phyloP scores from a whole-genome alignment of 2,329 filamentous ascomycete species.

The Dryadomyces quercus-mongolicae region DNA sequence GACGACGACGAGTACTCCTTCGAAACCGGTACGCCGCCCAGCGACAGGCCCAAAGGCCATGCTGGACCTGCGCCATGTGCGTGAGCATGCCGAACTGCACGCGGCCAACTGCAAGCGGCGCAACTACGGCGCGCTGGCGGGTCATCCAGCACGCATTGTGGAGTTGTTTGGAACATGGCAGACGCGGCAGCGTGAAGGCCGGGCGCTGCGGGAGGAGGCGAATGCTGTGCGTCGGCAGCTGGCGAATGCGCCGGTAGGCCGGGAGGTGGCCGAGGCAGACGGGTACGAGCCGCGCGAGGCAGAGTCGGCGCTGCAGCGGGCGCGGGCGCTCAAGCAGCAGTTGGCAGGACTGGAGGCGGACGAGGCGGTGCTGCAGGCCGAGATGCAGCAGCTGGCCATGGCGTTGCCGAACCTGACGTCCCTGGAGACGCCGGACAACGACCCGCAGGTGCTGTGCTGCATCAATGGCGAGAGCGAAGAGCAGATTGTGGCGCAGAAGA shows the following conservation, averaged over 20 bases:
- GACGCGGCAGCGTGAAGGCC: conserved; percentile 45
- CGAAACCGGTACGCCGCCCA: not conserved
- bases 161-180: conserved; percentile 46
- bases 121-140: conserved; percentile 56
- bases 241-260: conserved; percentile 36
- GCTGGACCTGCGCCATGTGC: conserved; percentile 82
- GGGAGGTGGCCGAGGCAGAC: conserved; percentile 24
- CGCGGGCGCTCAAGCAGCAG: conserved; percentile 49
- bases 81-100: conserved; percentile 70
- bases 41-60: conserved; percentile 64
- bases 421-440: conserved; percentile 59
- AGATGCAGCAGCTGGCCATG: conserved; percentile 65
- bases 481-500: conserved; percentile 24
- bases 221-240: conserved; percentile 51
- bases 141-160: conserved; percentile 43
- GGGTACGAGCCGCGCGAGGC: conserved; percentile 12
- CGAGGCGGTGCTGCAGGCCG: conserved; percentile 44
- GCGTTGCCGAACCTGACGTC: conserved; percentile 81
- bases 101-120: conserved; percentile 72
- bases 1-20: not conserved
- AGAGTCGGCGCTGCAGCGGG: conserved; percentile 37
- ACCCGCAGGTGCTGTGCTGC: conserved; percentile 56
- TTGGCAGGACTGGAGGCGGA: conserved; percentile 47
- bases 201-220: conserved; percentile 50
- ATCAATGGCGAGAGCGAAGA: conserved; percentile 53